These are phyloP conservation scores for Domatiomyces globalis DNA, from an alignment of 2,329 filamentous ascomycete species.

Conservation along the genomic window DNA sequence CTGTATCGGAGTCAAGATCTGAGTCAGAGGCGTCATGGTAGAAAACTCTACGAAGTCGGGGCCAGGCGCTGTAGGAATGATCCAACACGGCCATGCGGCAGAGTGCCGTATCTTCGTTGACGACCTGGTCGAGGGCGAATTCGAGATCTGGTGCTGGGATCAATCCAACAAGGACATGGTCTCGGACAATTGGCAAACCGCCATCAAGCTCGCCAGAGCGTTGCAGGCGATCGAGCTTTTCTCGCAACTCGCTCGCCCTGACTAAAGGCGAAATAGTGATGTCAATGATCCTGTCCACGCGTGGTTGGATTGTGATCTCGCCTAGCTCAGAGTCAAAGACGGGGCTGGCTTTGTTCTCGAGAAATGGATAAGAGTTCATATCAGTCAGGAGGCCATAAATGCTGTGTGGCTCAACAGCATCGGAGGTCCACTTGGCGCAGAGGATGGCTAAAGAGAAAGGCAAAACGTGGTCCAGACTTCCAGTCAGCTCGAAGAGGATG, in stretches of 20 bases:
- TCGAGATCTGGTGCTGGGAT: conserved; percentile 91
- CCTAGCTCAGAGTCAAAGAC: conserved; percentile 77
- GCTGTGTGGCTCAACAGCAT: conserved; percentile 82
- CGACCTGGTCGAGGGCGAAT: conserved; percentile 73
- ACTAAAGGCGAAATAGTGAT: conserved; percentile 72
- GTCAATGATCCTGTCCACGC: conserved; percentile 70
- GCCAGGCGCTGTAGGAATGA: conserved; percentile 30
- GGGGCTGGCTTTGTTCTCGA: conserved; percentile 92
- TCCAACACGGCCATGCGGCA: conserved; percentile 65
- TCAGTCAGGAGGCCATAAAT: conserved; percentile 86
- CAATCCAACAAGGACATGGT: conserved; percentile 69
- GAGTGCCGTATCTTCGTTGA: conserved; percentile 48
- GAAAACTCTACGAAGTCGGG: conserved; percentile 11
- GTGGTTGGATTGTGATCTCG: conserved; percentile 67
- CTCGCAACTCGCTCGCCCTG: conserved; percentile 58
- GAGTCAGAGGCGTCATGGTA: conserved; percentile 25
- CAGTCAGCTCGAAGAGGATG: conserved; percentile 90
- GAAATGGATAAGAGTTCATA: conserved; percentile 93
- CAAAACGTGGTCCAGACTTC: conserved; percentile 84
- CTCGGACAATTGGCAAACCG: conserved; percentile 69
- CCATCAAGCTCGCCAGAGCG: conserved; percentile 81
- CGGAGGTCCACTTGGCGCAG: conserved; percentile 95
- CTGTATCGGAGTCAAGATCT: conserved; percentile 44
- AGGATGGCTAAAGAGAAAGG: conserved; percentile 86
- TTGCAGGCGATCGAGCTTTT: conserved; percentile 69